phyloP scores from a whole-genome alignment of 2,329 filamentous ascomycete species.

The Ceratocystis smalleyi region DNA sequence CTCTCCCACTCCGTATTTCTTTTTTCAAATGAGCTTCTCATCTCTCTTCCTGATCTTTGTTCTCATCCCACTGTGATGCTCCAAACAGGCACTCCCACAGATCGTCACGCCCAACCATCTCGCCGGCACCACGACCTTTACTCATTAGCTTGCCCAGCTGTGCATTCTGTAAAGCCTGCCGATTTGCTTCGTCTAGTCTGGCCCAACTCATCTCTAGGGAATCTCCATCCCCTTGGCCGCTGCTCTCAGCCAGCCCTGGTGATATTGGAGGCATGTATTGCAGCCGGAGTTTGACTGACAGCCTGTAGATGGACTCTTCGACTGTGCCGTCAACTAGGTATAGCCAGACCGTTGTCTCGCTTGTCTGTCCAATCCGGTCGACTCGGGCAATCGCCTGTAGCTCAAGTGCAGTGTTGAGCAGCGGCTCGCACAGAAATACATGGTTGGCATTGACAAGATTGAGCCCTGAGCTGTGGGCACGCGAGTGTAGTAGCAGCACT shows the following conservation, averaged over 20 bases:
- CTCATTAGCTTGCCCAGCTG: background rate
- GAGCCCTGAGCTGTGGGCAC: slow-evolving; percentile 72
- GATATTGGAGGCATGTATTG: slow-evolving; percentile 45
- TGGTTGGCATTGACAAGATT: slow-evolving; percentile 88
- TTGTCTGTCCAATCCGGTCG: slow-evolving; percentile 80
- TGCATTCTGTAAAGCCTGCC: background rate
- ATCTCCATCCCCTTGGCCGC: slow-evolving; percentile 19
- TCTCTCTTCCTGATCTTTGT: background rate
- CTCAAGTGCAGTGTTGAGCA: slow-evolving; percentile 86
- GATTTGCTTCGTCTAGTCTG: background rate
- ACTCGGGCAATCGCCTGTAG: slow-evolving; percentile 90
- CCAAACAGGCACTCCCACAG: background rate
- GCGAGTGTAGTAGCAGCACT: slow-evolving; percentile 78
- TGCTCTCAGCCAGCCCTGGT: slow-evolving; percentile 21
- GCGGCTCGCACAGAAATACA: slow-evolving; percentile 84
- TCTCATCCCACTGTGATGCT: background rate
- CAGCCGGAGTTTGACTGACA: slow-evolving; percentile 64
- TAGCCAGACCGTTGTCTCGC: slow-evolving; percentile 85
- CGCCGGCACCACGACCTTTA: background rate
- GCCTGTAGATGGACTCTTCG: slow-evolving; percentile 78
- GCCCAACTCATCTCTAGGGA: background rate
- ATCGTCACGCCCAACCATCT: background rate
- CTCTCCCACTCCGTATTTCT: background rate
- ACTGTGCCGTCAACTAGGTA: slow-evolving; percentile 85
- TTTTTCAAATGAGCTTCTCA: background rate